Base-by-base conservation (phyloP, 305 asterid species). In the Ilex paraguariensis region DNA sequence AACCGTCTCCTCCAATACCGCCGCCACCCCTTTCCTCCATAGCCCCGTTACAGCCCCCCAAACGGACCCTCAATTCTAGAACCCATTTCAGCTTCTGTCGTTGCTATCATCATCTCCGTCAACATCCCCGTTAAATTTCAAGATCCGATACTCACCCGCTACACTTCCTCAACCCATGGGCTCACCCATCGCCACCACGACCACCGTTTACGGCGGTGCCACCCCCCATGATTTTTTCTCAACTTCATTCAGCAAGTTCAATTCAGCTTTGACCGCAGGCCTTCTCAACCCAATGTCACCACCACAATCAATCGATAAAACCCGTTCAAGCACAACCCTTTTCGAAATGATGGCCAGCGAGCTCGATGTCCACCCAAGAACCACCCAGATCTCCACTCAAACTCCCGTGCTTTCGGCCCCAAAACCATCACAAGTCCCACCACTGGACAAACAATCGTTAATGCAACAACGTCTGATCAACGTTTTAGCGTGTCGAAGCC, bases 311-410 rank as follows among this genome's bases (percentile, higher is more conserved):
- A 66, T 58, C 36, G 89, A 84, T 44, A 87, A 84, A 64, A 70
- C 84, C 57, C 95, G 96, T 45, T 79, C 95, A 2, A 87, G 95
- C 50, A 95, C 95, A 3, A 88, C 98, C 57, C 91, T 91, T 5
- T 88, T 91, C 71, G 95, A 91, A 64, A 91, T 91, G 98, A 91
- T 91, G 97, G 87, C 95, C 39, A 91, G 71, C 60, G 95, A 91
- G 54, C 84, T 95, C 59, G 97, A 87, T 11, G 63, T 75, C 68
- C 78, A 60, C 56, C 77, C 87, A 5, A 76, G 82, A 67, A 64
- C 81, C 52, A 13, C 52, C 65, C 74, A 65, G 16, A 67, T 69
- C 46, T 75, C 76, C 15, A 46, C 52, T 15, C 52, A 46, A 33
- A 79, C 70, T 61, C 84, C 69, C 49, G 66, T 31, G 54, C 70